phyloP scores from a whole-genome alignment of 768 basidiomycete species.

The Termitomyces sp. region DNA sequence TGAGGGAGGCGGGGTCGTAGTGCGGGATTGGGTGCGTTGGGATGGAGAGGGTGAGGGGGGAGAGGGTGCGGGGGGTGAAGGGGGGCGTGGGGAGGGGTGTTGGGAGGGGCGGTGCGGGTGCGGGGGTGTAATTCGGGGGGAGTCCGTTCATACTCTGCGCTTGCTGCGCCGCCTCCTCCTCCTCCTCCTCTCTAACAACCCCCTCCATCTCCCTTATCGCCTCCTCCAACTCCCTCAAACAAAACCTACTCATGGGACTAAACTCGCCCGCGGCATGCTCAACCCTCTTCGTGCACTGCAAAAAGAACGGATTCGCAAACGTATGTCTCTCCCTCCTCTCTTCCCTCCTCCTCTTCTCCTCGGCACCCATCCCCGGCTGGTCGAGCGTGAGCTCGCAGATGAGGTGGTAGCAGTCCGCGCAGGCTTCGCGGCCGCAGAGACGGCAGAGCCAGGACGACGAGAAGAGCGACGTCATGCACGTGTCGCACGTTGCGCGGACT shows the following conservation, averaged over 20 bases:
- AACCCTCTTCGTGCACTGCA: conserved; percentile 67
- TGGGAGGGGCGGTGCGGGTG: background rate
- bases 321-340: conserved; percentile 57
- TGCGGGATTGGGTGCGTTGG: conserved; percentile 38
- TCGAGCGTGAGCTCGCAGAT: conserved; percentile 64
- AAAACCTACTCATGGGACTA: conserved; percentile 79
- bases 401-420: conserved; percentile 75
- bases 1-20: conserved; percentile 49
- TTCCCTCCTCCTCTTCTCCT: conserved; percentile 49
- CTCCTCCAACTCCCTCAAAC: conserved; percentile 55
- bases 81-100: conserved; percentile 1
- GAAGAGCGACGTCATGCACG: conserved; percentile 92
- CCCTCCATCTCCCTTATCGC: conserved; percentile 71
- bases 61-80: conserved; percentile 22
- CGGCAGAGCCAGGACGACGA: conserved; percentile 89
- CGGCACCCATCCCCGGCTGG: conserved; percentile 43
- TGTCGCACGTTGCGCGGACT: conserved; percentile 85
- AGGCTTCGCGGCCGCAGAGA: conserved; percentile 88
- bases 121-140: too few relatives aligned
- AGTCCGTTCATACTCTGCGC: too few relatives aligned
- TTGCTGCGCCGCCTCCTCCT: too few relatives aligned
- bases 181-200: conserved; percentile 32
- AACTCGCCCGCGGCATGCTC: conserved; percentile 71
- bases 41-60: conserved; percentile 37
- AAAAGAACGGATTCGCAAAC: conserved; percentile 70